Conservation (phyloP, 805 yeast species). For the Pichia eremophila region DNA sequence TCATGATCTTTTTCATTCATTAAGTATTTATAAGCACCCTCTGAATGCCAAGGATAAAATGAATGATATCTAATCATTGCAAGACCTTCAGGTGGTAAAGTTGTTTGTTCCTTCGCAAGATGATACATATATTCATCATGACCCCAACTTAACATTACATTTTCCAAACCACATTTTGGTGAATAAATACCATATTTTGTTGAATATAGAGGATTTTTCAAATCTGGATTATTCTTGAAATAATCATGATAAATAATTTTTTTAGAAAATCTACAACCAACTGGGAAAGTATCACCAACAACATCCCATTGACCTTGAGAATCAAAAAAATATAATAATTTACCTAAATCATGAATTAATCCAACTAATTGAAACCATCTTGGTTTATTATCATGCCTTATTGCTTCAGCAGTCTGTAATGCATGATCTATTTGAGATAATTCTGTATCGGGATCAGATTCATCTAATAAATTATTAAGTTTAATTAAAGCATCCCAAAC, state of each 20-base stretch:
- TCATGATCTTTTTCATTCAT: conserved; percentile 55
- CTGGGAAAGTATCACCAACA: conserved; percentile 72
- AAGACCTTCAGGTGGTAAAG: conserved; percentile 53
- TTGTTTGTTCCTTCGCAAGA: conserved; percentile 54
- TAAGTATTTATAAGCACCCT: conserved; percentile 52
- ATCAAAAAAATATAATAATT: conserved; percentile 57
- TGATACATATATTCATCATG: conserved; percentile 76
- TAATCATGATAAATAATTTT: conserved; percentile 52
- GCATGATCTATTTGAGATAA: conserved; percentile 70
- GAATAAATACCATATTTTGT: conserved; percentile 60
- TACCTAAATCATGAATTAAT: conserved; percentile 62
- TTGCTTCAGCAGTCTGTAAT: conserved; percentile 67
- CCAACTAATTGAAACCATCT: conserved; percentile 74
- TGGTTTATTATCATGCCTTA: conserved; percentile 56
- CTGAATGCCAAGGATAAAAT: conserved; percentile 71
- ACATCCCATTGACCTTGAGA: conserved; percentile 76
- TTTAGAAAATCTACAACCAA: conserved; percentile 57
- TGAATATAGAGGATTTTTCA: conserved; percentile 51
- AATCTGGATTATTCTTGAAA: conserved; percentile 53
- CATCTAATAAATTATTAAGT: conserved; percentile 55
- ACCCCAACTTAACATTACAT: conserved; percentile 70
- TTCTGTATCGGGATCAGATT: conserved; percentile 69
- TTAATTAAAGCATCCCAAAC: conserved; percentile 64
- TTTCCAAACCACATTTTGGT: conserved; percentile 55
- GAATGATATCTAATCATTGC: conserved; percentile 73